A percentile compares a stretch with the other conserved stretches of the same genome.
Evolutionary conservation across 306 rosid genomes (phyloP).

Genomic region (Gastrolobium villosum): DNA sequence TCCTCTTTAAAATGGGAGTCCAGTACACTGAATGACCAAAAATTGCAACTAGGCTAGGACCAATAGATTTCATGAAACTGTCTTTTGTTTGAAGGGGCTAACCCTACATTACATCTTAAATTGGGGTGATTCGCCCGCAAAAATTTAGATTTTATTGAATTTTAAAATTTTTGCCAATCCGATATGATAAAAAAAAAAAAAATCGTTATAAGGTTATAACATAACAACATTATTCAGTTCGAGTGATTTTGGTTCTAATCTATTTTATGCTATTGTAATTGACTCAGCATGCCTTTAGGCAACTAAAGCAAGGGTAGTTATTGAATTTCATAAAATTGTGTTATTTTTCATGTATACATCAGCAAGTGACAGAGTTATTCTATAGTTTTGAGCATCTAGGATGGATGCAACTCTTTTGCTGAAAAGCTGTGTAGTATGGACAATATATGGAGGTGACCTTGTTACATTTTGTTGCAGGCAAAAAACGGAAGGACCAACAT

Average conservation of each 20-base stretch:
- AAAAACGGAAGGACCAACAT: constrained; percentile 89
- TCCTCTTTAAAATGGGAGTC: neutral
- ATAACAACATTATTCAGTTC: too few relatives aligned
- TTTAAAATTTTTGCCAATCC: too few relatives aligned
- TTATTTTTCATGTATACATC: neutral
- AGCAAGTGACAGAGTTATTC: neutral
- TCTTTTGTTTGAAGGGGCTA: neutral
- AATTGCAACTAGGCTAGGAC: neutral
- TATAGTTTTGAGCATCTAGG: constrained; percentile 27
- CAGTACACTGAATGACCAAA: neutral
- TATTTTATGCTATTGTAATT: constrained; percentile 11
- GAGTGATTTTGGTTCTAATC: constrained; percentile 3
- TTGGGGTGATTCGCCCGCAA: too few relatives aligned
- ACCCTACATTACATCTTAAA: too few relatives aligned
- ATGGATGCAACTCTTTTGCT: constrained; percentile 22
- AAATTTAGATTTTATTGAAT: too few relatives aligned
- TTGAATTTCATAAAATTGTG: neutral
- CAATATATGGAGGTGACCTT: constrained; percentile 23
- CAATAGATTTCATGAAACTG: constrained; percentile 9
- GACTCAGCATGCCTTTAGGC: neutral
- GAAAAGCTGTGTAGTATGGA: constrained; percentile 2
- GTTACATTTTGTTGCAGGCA: constrained; percentile 63
- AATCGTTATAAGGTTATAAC: too few relatives aligned
- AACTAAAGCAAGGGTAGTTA: neutral
- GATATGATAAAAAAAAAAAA: too few relatives aligned